Evolutionary conservation across 192 early-diverging fungal genomes (phyloP).

Genomic region (Pilaira anomala): DNA sequence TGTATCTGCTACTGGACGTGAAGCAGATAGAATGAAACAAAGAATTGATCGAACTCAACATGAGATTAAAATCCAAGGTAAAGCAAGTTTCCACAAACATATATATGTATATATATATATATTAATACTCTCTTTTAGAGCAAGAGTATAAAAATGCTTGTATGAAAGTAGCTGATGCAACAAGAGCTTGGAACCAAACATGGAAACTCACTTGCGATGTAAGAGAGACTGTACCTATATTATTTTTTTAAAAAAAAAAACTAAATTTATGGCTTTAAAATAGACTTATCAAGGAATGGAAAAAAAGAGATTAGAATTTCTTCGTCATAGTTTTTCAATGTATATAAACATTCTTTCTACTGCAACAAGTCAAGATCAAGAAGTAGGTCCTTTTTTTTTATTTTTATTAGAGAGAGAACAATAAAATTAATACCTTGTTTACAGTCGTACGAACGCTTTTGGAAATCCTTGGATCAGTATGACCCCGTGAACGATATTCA

Average conservation of each 20-base stretch:
- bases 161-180: conserved; percentile 42
- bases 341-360: conserved; percentile 74
- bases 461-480: conserved; percentile 62
- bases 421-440: no score
- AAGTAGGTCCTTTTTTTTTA: no score
- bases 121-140: conserved; percentile 28
- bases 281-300: conserved; percentile 65
- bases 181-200: conserved; percentile 49
- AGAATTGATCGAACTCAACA: conserved; percentile 23
- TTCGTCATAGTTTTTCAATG: conserved; percentile 62
- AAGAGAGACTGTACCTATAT: conserved; percentile 9
- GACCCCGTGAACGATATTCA: conserved; percentile 61
- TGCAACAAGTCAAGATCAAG: conserved; percentile 67
- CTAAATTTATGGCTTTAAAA: not conserved
- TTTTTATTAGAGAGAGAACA: no score
- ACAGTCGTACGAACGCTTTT: conserved; percentile 68
- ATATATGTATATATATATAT: not conserved
- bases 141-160: conserved; percentile 54
- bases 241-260: not conserved
- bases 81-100: not conserved
- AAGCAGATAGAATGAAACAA: conserved; percentile 18
- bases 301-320: conserved; percentile 69
- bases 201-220: conserved; percentile 58
- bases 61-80: conserved; percentile 26
- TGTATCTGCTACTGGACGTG: not conserved